Conservation (phyloP, 2,329 filamentous ascomycete genomes). For the Penicillium expansum region DNA sequence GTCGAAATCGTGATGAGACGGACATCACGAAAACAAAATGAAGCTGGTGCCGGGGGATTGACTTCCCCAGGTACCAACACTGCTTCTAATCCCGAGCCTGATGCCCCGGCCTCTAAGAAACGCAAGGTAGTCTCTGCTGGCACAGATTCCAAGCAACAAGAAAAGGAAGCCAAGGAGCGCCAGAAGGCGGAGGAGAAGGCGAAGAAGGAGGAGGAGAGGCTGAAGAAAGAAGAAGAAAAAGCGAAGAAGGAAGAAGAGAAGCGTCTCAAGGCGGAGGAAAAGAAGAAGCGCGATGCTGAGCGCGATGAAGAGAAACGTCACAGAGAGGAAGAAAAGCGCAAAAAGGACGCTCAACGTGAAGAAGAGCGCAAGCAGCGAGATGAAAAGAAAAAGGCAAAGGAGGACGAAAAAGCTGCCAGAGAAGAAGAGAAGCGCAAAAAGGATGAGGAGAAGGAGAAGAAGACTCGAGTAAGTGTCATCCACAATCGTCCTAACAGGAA, state of each 20-base stretch:
- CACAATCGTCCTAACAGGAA: background rate
- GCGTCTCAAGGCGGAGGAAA: slow-evolving; percentile 25
- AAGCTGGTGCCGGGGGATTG: background rate
- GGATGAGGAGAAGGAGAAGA: slow-evolving; percentile 49
- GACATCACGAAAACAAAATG: background rate
- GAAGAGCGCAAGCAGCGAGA: slow-evolving; percentile 50
- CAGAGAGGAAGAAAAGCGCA: slow-evolving; percentile 27
- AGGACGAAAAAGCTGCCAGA: slow-evolving; percentile 44
- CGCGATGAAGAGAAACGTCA: slow-evolving; percentile 33
- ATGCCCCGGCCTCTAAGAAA: slow-evolving; percentile 26
- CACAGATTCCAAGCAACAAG: slow-evolving; percentile 36
- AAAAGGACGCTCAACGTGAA: slow-evolving; percentile 35
- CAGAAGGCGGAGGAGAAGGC: slow-evolving; percentile 31
- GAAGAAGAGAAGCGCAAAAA: slow-evolving; percentile 50
- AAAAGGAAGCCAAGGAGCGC: slow-evolving; percentile 34
- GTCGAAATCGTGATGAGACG: slow-evolving; percentile 8
- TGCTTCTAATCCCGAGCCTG: slow-evolving; percentile 8
- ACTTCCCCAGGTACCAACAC: background rate
- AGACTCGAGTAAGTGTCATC: slow-evolving; percentile 41
- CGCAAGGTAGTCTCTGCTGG: slow-evolving; percentile 27
- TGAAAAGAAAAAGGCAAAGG: slow-evolving; percentile 44
- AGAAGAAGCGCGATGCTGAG: slow-evolving; percentile 25
- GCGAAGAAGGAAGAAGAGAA: slow-evolving; percentile 32
- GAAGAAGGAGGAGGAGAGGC: slow-evolving; percentile 25
- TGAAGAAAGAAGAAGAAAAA: slow-evolving; percentile 34